Evolutionary conservation across 148 eudicot genomes (phyloP).

Genomic region (Cornus kousa): DNA sequence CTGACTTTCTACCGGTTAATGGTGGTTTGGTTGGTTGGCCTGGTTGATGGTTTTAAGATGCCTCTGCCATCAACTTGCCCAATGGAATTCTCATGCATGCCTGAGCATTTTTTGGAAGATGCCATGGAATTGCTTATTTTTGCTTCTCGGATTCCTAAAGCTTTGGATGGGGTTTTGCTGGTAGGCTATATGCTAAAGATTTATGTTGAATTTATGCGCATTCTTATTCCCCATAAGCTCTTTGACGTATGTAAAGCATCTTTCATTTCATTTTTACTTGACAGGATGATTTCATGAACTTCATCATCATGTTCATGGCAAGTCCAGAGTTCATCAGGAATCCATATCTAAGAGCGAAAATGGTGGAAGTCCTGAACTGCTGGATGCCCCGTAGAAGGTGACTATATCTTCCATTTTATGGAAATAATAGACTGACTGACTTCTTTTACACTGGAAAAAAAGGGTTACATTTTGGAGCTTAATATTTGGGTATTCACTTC

Average conservation of each 20-base stretch:
- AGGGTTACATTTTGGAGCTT: not conserved
- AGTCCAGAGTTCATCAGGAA: slow-evolving; percentile 87
- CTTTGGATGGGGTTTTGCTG: slow-evolving; percentile 82
- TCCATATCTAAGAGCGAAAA: slow-evolving; percentile 94
- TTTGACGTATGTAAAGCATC: not conserved
- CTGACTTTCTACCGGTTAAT: slow-evolving; percentile 79
- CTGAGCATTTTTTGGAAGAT: slow-evolving; percentile 97
- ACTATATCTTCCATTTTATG: not conserved
- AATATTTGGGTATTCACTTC: slow-evolving; percentile 4
- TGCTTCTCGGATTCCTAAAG: slow-evolving; percentile 93
- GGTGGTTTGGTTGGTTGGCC: slow-evolving; percentile 87
- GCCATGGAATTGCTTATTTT: slow-evolving; percentile 95
- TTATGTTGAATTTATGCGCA: not conserved
- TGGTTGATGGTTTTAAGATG: slow-evolving; percentile 90
- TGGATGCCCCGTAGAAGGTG: slow-evolving; percentile 99
- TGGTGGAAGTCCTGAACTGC: slow-evolving; percentile 97
- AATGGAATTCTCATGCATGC: slow-evolving; percentile 91
- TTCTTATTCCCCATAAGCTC: not conserved
- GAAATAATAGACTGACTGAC: not conserved
- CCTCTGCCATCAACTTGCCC: slow-evolving; percentile 83
- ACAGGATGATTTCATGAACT: slow-evolving; percentile 98
- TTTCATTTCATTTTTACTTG: slow-evolving; percentile 13
- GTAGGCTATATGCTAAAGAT: slow-evolving; percentile 30
- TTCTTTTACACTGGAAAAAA: too few relatives aligned
- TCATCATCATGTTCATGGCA: slow-evolving; percentile 97